Evolutionary conservation across 768 basidiomycete genomes (phyloP), one percentile per base, ranked within the genome.

Genomic region (Leccinum broughii): DNA sequence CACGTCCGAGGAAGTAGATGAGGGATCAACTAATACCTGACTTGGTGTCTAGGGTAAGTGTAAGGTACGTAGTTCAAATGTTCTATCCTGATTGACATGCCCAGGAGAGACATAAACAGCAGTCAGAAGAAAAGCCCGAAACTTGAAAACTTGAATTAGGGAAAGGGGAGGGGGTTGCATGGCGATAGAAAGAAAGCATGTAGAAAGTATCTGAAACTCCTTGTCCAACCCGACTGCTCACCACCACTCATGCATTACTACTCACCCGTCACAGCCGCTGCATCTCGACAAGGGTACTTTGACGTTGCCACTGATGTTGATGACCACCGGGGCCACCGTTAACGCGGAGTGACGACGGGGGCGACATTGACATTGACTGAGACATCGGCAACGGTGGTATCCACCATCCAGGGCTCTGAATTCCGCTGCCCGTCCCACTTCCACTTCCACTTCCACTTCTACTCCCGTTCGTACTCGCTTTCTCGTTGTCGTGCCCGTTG

Each of bases 181-280:
- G 10, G 10, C 34, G 6, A 14, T 0, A 35, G 34, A 0, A 35
- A 14, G 34, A 35, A 35, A 35, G 34, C 34, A 35, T 35, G 0
- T 35, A 35, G 34, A 35, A 6, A 35, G 34, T 14, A 35, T 35
- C 5, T 35, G 34, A 35, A 35, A 35, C 34, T 6, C 6, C 13
- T 14, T 35, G 13, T 35, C 34, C 34, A 35, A 35, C 34, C 34
- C 34, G 34, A 35, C 34, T 35, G 34, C 34, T 35, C 34, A 35
- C 34, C 34, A 14, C 34, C 2, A 34, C 32, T 34, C 81, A n/a
- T 17, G 10, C 41, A n/a, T n/a, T 4, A n/a, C n/a, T n/a, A 11
- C 44, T 44, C 44, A 30, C 28, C 17, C 8, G 3, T 52, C 56
- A 61, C 15, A 41, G 28, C 39, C 10, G 48, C 49, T 59, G 48